A percentile compares a stretch with the other conserved stretches of the same genome.
phyloP scores from a whole-genome alignment of 345 rosid species.

The Linum usitatissimum region DNA sequence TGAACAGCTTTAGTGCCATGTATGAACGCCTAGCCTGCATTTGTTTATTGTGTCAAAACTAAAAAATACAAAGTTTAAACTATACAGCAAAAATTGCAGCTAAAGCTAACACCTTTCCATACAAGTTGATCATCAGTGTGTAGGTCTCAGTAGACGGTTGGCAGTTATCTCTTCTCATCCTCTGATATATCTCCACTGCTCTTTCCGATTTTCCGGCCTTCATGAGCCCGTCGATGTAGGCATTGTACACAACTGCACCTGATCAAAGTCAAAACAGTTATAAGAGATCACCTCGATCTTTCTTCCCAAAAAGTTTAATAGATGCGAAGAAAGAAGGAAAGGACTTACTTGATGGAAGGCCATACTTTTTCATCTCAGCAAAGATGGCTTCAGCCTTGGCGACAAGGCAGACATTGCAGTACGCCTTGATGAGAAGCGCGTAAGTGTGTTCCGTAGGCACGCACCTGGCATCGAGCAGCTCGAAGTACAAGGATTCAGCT shows the following conservation, averaged over 20 bases:
- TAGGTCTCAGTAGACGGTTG: slow-evolving; percentile 68
- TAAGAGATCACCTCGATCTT: not conserved
- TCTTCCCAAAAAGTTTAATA: not conserved
- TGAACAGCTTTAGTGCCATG: slow-evolving; percentile 64
- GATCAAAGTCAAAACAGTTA: not conserved
- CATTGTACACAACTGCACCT: slow-evolving; percentile 75
- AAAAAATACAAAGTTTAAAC: too few relatives aligned
- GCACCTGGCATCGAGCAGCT: slow-evolving; percentile 65
- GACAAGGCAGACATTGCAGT: slow-evolving; percentile 45
- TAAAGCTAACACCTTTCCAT: slow-evolving; percentile 54
- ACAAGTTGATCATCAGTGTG: slow-evolving; percentile 73
- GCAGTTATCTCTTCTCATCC: slow-evolving; percentile 68
- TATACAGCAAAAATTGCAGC: not conserved
- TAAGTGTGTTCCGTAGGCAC: slow-evolving; percentile 86
- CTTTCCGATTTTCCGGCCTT: slow-evolving; percentile 55
- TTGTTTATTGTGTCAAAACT: not conserved
- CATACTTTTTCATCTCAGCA: slow-evolving; percentile 62
- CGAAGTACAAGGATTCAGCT: slow-evolving; percentile 58
- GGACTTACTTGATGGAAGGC: slow-evolving; percentile 67
- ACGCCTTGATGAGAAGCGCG: slow-evolving; percentile 73
- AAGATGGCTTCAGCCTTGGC: slow-evolving; percentile 70
- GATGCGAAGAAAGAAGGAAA: not conserved
- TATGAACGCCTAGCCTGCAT: slow-evolving; percentile 68
- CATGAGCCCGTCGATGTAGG: slow-evolving; percentile 70
- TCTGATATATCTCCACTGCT: slow-evolving; percentile 51